These are phyloP conservation scores for Dalbergia oliveri DNA, from an alignment of 306 rosid genomes.

Conservation along the genomic window DNA sequence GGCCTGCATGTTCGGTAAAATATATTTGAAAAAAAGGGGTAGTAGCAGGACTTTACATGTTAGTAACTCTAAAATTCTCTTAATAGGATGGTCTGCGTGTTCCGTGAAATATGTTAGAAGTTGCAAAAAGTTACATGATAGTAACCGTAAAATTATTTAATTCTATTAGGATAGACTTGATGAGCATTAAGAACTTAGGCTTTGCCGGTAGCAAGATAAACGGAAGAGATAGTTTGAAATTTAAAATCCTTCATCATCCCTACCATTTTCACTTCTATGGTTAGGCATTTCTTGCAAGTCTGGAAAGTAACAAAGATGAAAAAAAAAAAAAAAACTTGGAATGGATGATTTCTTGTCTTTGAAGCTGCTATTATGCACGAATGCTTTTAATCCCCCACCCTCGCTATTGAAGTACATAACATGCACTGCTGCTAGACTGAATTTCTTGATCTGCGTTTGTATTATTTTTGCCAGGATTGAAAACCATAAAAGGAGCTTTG, in stretches of 20 bases:
- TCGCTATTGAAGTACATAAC: not conserved
- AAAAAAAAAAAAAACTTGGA: too few relatives aligned
- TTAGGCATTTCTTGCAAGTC: not conserved
- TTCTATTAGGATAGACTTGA: not conserved
- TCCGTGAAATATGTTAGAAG: not conserved
- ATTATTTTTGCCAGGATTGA: conserved; percentile 60
- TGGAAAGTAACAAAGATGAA: not conserved
- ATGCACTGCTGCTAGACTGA: not conserved
- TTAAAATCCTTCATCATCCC: not conserved
- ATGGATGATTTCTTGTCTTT: not conserved
- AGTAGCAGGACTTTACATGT: too few relatives aligned
- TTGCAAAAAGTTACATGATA: not conserved
- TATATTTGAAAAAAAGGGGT: too few relatives aligned
- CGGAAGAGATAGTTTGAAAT: not conserved
- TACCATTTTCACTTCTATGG: not conserved
- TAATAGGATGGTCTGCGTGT: not conserved
- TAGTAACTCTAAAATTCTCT: too few relatives aligned
- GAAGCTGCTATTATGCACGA: not conserved
- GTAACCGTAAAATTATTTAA: conserved; percentile 1
- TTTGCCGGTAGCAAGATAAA: not conserved
- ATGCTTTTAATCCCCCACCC: not conserved
- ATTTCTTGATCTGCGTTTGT: conserved; percentile 21
- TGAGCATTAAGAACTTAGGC: not conserved
- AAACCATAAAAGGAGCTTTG: conserved; percentile 85
- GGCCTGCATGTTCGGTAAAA: not conserved